These are phyloP conservation scores for Tetrahymena borealis DNA, from an alignment of 73 alveolate species.

Conservation along the genomic window DNA sequence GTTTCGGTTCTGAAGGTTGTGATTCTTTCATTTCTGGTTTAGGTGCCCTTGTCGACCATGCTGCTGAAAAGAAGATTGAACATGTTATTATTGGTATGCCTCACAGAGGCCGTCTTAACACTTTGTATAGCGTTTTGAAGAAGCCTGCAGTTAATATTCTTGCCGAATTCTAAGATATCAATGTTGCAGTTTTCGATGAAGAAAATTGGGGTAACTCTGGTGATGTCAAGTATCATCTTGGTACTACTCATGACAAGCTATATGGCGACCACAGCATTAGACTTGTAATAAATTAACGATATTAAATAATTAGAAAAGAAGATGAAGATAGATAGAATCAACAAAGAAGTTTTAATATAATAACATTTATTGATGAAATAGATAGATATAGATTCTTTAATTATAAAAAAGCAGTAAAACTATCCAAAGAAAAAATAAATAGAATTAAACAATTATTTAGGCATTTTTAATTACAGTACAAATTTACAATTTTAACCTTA, in stretches of 20 bases:
- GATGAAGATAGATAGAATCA: not conserved
- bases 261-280: constrained; percentile 19
- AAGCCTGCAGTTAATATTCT: constrained; percentile 69
- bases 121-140: constrained; percentile 73
- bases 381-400: too few relatives aligned
- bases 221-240: constrained; percentile 83
- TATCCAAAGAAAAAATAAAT: too few relatives aligned
- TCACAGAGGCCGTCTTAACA: constrained; percentile 96
- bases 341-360: too few relatives aligned
- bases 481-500: too few relatives aligned
- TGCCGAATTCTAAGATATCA: constrained; percentile 36
- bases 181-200: constrained; percentile 6
- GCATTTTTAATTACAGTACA: too few relatives aligned
- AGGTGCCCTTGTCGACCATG: constrained; percentile 59
- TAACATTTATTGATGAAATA: too few relatives aligned
- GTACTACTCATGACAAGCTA: constrained; percentile 42
- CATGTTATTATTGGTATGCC: constrained; percentile 93
- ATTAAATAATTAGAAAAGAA: too few relatives aligned
- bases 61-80: constrained; percentile 74
- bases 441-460: too few relatives aligned
- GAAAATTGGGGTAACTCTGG: constrained; percentile 68
- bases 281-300: not conserved
- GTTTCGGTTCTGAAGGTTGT: constrained; percentile 91
- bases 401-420: too few relatives aligned
- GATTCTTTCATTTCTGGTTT: constrained; percentile 61